These are phyloP conservation scores for Auricularia heimuer DNA, from an alignment of 768 basidiomycete genomes.

Conservation along the genomic window DNA sequence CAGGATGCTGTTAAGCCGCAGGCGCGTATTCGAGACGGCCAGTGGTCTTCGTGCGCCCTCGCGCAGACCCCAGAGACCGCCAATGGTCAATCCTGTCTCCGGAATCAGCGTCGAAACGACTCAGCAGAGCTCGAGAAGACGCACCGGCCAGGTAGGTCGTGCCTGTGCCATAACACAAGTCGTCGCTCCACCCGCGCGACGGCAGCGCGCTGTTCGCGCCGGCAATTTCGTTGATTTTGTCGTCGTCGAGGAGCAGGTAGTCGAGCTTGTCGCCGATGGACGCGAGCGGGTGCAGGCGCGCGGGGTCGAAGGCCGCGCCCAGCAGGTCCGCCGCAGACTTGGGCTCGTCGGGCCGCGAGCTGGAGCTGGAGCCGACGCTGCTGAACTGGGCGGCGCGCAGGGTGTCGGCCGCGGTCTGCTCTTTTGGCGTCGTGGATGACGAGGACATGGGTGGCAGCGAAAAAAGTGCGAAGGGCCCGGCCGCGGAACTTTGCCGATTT, in stretches of 20 bases:
- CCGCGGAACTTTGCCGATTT: background rate
- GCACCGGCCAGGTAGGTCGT: constrained; percentile 91
- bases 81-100: constrained; percentile 60
- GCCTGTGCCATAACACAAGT: constrained; percentile 97
- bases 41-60: constrained; percentile 86
- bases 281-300: constrained; percentile 89
- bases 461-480: background rate
- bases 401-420: constrained; percentile 34
- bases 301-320: constrained; percentile 79
- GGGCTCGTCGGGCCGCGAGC: constrained; percentile 36
- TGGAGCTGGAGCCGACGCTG: constrained; percentile 22
- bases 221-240: constrained; percentile 84
- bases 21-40: constrained; percentile 72
- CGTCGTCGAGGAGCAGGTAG: constrained; percentile 92
- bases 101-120: constrained; percentile 44
- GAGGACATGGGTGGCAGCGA: constrained; percentile 16
- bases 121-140: constrained; percentile 59
- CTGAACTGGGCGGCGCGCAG: constrained; percentile 42
- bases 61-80: constrained; percentile 91
- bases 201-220: constrained; percentile 88
- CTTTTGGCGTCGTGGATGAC: background rate
- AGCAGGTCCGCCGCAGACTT: constrained; percentile 84
- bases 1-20: constrained; percentile 93
- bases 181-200: constrained; percentile 96
- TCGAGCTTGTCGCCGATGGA: constrained; percentile 88